Evolutionary conservation across 2,329 filamentous ascomycete genomes (phyloP).

Genomic region (Colletotrichum theobromicola): DNA sequence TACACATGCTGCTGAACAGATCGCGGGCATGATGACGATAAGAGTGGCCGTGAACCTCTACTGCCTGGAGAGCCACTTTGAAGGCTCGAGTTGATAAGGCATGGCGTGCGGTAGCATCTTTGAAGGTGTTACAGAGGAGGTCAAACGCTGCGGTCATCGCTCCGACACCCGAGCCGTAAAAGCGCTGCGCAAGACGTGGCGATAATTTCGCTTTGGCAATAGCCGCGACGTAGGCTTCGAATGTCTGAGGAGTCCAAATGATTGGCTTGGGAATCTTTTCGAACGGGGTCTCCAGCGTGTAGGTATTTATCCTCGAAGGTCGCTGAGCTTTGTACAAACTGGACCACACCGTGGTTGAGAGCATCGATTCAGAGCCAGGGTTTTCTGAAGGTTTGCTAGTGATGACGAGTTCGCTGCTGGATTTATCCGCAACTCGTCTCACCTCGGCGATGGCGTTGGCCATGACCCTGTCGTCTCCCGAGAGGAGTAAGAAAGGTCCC

Average conservation of each 20-base stretch:
- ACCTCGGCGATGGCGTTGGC: conserved; percentile 9
- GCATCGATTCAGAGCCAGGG: not conserved
- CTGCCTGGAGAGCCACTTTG: conserved; percentile 49
- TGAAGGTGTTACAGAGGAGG: conserved; percentile 44
- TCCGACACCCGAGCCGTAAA: conserved; percentile 37
- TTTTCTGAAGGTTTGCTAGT: not conserved
- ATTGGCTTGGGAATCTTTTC: conserved; percentile 43
- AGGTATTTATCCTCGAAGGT: not conserved
- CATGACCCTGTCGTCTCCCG: conserved; percentile 14
- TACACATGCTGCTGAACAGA: conserved; percentile 42
- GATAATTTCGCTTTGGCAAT: conserved; percentile 44
- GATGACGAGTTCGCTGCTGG: not conserved
- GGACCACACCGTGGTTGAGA: not conserved
- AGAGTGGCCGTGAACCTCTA: conserved; percentile 32
- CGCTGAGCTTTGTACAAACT: not conserved
- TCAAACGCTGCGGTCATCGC: conserved; percentile 43
- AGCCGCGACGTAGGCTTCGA: conserved; percentile 46
- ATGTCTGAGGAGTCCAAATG: conserved; percentile 45
- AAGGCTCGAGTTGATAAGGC: conserved; percentile 44
- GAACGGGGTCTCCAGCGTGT: conserved; percentile 27
- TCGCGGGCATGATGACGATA: conserved; percentile 29
- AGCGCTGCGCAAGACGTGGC: conserved; percentile 32
- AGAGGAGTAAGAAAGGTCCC: not conserved
- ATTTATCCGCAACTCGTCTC: not conserved
- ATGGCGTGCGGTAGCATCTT: conserved; percentile 34